A percentile compares a stretch with the other conserved stretches of the same genome.
Evolutionary conservation across 208 protist genomes (phyloP).

Genomic region (Trichomonas tenax): DNA sequence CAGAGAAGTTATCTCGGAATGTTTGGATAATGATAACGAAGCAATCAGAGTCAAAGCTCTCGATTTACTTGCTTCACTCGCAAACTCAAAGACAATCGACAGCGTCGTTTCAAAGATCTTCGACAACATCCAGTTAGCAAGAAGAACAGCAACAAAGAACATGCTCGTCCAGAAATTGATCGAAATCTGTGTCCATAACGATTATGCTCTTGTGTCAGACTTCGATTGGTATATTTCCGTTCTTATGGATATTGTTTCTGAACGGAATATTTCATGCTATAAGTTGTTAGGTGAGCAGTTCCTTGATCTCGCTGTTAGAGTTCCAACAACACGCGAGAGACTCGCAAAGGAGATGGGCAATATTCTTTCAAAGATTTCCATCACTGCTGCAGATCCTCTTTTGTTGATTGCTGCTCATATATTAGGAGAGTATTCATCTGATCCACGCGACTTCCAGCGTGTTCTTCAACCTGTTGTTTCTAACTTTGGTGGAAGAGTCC

Average conservation of each 20-base stretch:
- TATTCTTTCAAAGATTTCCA: neutral
- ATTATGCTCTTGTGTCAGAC: neutral
- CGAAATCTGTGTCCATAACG: neutral
- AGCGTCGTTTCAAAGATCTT: neutral
- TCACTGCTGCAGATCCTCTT: neutral
- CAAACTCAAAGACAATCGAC: neutral
- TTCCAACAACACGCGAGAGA: neutral
- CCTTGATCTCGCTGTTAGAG: neutral
- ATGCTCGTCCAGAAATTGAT: neutral
- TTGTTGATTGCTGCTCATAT: neutral
- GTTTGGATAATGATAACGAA: neutral
- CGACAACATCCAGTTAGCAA: neutral
- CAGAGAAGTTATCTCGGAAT: neutral
- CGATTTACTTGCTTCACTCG: neutral
- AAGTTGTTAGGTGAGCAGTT: neutral
- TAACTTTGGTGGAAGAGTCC: neutral
- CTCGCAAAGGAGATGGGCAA: neutral
- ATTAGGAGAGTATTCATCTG: neutral
- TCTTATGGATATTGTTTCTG: neutral
- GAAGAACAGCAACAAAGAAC: neutral
- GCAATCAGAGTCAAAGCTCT: neutral
- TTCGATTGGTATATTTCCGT: slow-evolving; percentile 6
- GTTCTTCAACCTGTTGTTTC: neutral
- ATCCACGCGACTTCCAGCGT: neutral
- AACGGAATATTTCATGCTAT: neutral